Evolutionary conservation across 345 rosid genomes (phyloP).

Genomic region (Camelina hispida): DNA sequence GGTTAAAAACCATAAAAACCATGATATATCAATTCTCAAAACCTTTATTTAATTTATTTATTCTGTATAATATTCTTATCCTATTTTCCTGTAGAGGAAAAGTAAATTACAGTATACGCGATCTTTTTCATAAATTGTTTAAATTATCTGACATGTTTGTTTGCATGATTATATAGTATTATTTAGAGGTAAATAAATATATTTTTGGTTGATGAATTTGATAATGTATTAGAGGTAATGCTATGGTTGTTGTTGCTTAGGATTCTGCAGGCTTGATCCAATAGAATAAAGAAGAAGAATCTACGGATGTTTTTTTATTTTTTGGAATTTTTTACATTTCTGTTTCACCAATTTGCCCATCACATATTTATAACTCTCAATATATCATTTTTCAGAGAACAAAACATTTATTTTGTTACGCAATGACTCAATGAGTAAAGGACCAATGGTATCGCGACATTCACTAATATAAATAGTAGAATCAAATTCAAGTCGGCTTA

Average conservation of each 20-base stretch:
- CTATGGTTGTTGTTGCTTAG: conserved; percentile 38
- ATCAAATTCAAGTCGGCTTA: neutral
- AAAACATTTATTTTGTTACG: too few species aligned
- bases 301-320: conserved; percentile 26
- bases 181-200: too few species aligned
- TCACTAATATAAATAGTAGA: neutral
- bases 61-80: conserved; percentile 3
- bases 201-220: neutral
- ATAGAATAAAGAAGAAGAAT: conserved; percentile 34
- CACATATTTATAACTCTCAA: neutral
- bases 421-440: too few species aligned
- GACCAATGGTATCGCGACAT: neutral
- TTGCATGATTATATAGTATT: conserved; percentile 15
- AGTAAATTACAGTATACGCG: conserved; percentile 11
- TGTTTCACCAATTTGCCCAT: conserved; percentile 29
- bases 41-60: neutral
- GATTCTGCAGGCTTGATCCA: conserved; percentile 39
- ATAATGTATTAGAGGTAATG: conserved; percentile 37
- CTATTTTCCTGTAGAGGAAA: conserved; percentile 18
- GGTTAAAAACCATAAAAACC: too few species aligned
- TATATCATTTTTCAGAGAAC: too few species aligned
- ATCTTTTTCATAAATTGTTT: conserved; percentile 22
- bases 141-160: conserved; percentile 32
- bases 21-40: too few species aligned
- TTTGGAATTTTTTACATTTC: conserved; percentile 17